Evolutionary conservation across 306 rosid genomes (phyloP), one percentile per base, ranked within the genome.

Genomic region (Biancaea sappan): DNA sequence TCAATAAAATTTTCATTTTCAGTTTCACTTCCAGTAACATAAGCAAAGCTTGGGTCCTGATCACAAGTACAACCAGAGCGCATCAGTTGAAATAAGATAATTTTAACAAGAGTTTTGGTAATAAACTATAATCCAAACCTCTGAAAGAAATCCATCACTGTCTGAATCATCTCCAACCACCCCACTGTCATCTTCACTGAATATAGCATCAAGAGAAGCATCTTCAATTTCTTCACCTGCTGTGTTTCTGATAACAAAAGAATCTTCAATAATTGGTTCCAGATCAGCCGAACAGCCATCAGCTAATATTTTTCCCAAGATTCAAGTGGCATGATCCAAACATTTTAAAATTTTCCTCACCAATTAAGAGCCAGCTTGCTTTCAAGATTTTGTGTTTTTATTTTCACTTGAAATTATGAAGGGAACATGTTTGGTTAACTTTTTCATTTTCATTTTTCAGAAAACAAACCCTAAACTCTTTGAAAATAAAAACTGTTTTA

Each of bases 111-210:
- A 47, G 70, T 31, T 62, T 41, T 3, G 43, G 38, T 38, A 68
- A 73, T 18, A 67, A 69, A 75, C 64, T 70, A 64, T n/a, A 37
- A 32, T 73, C 19, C 56, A 76, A 80, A 94, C 98, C 96, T 91
- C 97, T 24, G 97, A 85, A 79, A 94, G 89, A 86, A 81, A 94
- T 57, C 88, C 97, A 79, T 92, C 99, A 51, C 95, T 90, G 35
- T 84, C 95, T 0, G 95, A 90, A 83, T 88, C 92, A 65, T 85
- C 91, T 71, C 73, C 89, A 35, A 48, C 75, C 64, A 52, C 69
- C 40, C 85, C 85, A 82, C 75, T 81, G 51, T 87, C 95, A 56
- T 88, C 86, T 37, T 91, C 93, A 64, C 81, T 77, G 61, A 90
- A 92, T 69, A 87, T 53, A 25, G 75, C 61, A 75, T 88, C 90